Percentiles rank a stretch among this genome's conserved stretches.
Conservation (phyloP, 352 stramenopile genomes). For the Phytophthora pini region DNA sequence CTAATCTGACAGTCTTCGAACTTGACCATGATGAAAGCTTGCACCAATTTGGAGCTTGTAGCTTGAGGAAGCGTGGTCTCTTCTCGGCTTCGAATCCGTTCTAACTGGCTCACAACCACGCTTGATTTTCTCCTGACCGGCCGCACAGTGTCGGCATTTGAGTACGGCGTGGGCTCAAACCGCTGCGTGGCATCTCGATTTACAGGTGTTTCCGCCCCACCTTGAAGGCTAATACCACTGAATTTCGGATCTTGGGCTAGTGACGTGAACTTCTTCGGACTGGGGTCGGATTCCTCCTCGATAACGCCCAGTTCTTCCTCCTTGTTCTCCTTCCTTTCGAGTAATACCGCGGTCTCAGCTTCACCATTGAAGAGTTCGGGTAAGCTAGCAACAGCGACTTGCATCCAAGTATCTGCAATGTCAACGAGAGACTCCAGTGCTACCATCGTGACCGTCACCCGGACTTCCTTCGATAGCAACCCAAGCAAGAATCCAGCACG, state of each 20-base stretch:
- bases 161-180: constrained; percentile 37
- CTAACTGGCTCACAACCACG: constrained; percentile 11
- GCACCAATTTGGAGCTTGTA: constrained; percentile 32
- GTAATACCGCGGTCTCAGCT: constrained; percentile 14
- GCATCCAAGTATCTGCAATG: constrained; percentile 69
- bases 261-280: constrained; percentile 70
- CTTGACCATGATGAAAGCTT: constrained; percentile 72
- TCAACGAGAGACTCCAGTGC: constrained; percentile 70
- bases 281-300: constrained; percentile 30
- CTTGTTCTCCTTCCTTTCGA: constrained; percentile 29
- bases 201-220: constrained; percentile 18
- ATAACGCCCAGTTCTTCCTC: not conserved
- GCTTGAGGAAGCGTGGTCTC: constrained; percentile 5
- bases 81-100: constrained; percentile 13
- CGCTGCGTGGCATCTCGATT: constrained; percentile 6
- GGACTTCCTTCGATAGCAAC: constrained; percentile 60
- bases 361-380: constrained; percentile 46
- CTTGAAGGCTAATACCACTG: constrained; percentile 58
- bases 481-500: constrained; percentile 65
- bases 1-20: constrained; percentile 85
- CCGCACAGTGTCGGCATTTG: constrained; percentile 37
- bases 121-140: constrained; percentile 19
- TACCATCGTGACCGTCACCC: constrained; percentile 64
- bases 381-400: constrained; percentile 51
- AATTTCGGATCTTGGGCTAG: constrained; percentile 79